A percentile compares a stretch with the other conserved stretches of the same genome.
Evolutionary conservation across 2,329 filamentous ascomycete species (phyloP).

Genomic region (Reticulascus tulasneorum): DNA sequence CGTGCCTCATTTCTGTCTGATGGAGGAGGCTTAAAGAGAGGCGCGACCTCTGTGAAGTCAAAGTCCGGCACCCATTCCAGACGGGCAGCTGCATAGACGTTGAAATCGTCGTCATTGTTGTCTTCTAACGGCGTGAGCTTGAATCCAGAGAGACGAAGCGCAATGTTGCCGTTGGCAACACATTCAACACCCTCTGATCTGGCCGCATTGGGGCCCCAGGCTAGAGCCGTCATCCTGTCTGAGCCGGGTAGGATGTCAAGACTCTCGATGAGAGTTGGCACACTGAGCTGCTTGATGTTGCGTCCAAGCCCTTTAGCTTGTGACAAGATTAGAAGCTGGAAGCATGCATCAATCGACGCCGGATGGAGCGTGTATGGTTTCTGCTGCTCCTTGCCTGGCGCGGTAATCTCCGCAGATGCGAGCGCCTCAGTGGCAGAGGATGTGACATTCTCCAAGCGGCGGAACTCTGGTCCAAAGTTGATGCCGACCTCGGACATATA

Average conservation of each 20-base stretch:
- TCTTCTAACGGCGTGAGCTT: neutral
- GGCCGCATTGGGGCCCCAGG: neutral
- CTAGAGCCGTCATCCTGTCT: neutral
- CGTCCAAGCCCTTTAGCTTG: neutral
- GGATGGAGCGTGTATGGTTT: conserved; percentile 6
- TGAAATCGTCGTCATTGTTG: neutral
- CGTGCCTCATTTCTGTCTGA: neutral
- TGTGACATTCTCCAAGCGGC: neutral
- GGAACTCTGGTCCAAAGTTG: neutral
- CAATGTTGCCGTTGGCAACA: neutral
- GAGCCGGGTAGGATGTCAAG: neutral
- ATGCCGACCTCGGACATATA: neutral
- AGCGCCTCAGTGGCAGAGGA: conserved; percentile 3
- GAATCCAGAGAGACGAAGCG: neutral
- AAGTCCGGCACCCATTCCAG: neutral
- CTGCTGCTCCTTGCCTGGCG: no score
- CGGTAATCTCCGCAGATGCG: conserved; percentile 16
- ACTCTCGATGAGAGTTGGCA: neutral
- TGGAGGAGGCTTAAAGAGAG: neutral
- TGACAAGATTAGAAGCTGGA: conserved; percentile 1
- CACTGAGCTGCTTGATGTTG: neutral
- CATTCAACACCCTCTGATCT: no score
- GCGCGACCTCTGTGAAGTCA: neutral
- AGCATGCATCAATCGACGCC: neutral
- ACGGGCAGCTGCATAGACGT: conserved; percentile 1